A percentile compares a stretch with the other conserved stretches of the same genome.
Evolutionary conservation across 2,329 filamentous ascomycete genomes (phyloP).

Genomic region (Chaetomiaceae sp.): DNA sequence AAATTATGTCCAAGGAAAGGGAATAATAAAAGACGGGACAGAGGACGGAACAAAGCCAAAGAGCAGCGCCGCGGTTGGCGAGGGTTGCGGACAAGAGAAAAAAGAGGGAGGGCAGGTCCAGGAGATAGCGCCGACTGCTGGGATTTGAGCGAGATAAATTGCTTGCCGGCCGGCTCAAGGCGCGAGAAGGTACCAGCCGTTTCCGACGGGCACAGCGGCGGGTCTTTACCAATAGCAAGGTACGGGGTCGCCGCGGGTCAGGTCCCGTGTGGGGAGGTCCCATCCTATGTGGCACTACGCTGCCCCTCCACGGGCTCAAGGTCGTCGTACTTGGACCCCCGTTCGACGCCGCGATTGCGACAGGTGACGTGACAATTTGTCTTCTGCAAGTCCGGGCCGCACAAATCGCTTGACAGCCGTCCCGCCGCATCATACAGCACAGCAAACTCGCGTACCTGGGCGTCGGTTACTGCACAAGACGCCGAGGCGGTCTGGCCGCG

Average conservation of each 20-base stretch:
- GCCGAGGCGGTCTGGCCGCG: constrained; percentile 3
- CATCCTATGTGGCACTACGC: constrained; percentile 23
- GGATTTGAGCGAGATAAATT: constrained; percentile 30
- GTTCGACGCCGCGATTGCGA: constrained; percentile 20
- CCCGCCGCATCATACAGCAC: background rate
- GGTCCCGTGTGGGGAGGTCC: constrained; percentile 21
- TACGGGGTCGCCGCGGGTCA: constrained; percentile 17
- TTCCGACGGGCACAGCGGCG: constrained; percentile 18
- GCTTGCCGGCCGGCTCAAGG: constrained; percentile 6
- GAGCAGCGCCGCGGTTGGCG: constrained; percentile 2
- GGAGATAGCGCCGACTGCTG: constrained; percentile 25
- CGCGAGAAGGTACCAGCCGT: constrained; percentile 17
- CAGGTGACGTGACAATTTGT: constrained; percentile 25
- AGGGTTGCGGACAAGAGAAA: constrained; percentile 9
- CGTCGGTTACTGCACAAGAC: background rate
- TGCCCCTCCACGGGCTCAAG: constrained; percentile 17
- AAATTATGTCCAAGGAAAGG: background rate
- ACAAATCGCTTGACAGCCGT: constrained; percentile 4
- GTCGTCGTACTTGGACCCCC: constrained; percentile 14
- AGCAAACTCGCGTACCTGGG: background rate
- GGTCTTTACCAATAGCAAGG: constrained; percentile 25
- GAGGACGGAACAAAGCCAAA: constrained; percentile 4
- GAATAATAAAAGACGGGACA: background rate
- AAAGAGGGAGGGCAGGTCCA: constrained; percentile 15
- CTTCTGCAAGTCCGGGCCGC: constrained; percentile 14